Evolutionary conservation across 75 land plant species (phyloP), one percentile per base, ranked within the genome.

Genomic region (Pinus albicaulis): DNA sequence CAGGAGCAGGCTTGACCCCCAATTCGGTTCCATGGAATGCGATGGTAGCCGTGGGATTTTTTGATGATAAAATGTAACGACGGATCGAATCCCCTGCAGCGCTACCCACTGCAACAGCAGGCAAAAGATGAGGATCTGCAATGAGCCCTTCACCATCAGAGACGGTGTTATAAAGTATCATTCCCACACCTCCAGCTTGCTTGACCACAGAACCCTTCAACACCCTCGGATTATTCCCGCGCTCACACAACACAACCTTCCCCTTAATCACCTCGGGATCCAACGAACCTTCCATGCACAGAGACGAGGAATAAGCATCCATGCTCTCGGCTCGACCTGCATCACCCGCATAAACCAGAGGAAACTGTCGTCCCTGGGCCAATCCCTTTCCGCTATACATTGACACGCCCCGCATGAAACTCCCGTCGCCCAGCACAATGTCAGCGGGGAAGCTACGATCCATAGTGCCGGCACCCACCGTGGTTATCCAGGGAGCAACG

Each of bases 401-500:
- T 15, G 59, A 57, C 59, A 57, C 91, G 3, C 99, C 99, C 55
- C 25, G 31, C 23, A 87, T 41, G n/a, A 73, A 56, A 56, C 76
- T 61, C 8, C 99, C 98, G 76, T 97, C 80, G 10, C 90, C 93
- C 59, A 97, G 90, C 4, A 74, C 55, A 3, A 97, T 83, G 20
- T 88, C 82, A 2, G 99, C 98, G 3, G 99, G 99, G 81, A 97
- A 97, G 58, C 75, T 81, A 66, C 99, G 77, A 74, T 97, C 99
- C 55, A 97, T 82, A 25, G 99, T 92, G 24, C 98, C 94, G 10
- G 95, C 99, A 0, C 93, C 99, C 31, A 97, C 97, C 16, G 98
- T 89, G 38, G 90, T 86, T 14, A 94, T 38, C 99, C 99, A 97
- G 1, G 99, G 99, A 3, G 99, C 90, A 19, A 94, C 81, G 72